Percentiles rank a stretch among this genome's conserved stretches.
Evolutionary conservation across 352 stramenopile species (phyloP).

Genomic region (Saprolegnia parasitica): DNA sequence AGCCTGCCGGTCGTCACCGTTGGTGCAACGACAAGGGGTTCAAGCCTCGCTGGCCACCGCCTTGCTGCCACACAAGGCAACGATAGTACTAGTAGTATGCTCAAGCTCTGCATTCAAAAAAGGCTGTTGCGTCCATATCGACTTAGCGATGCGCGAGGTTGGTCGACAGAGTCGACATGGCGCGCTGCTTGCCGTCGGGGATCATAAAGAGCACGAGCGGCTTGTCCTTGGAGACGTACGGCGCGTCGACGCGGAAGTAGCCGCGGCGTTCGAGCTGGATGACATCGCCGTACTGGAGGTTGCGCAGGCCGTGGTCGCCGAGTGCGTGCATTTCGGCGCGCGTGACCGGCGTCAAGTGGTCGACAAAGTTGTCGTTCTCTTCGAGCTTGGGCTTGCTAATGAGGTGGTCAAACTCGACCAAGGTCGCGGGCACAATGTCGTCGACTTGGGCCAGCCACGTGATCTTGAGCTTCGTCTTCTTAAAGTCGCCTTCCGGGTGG

Average conservation of each 20-base stretch:
- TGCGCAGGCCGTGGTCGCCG: slow-evolving; percentile 94
- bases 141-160: slow-evolving; percentile 75
- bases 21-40: no score
- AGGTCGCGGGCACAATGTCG: slow-evolving; percentile 81
- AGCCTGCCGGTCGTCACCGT: no score
- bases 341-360: slow-evolving; percentile 95
- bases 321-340: slow-evolving; percentile 91
- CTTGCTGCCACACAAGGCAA: neutral
- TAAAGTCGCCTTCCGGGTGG: slow-evolving; percentile 84
- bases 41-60: no score
- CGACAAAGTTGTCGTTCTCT: slow-evolving; percentile 96
- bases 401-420: slow-evolving; percentile 99
- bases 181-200: slow-evolving; percentile 94
- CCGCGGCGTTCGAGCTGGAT: slow-evolving; percentile 98
- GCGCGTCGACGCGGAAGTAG: slow-evolving; percentile 93
- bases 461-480: slow-evolving; percentile 96
- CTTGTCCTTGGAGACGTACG: slow-evolving; percentile 75
- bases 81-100: neutral
- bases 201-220: slow-evolving; percentile 98
- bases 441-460: slow-evolving; percentile 92
- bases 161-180: slow-evolving; percentile 85
- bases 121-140: neutral
- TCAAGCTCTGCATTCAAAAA: neutral
- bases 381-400: slow-evolving; percentile 98
- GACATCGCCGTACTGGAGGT: slow-evolving; percentile 91